Evolutionary conservation across 2,329 filamentous ascomycete species (phyloP), one percentile per base, ranked within the genome.

Genomic region (Aspergillus terreus): DNA sequence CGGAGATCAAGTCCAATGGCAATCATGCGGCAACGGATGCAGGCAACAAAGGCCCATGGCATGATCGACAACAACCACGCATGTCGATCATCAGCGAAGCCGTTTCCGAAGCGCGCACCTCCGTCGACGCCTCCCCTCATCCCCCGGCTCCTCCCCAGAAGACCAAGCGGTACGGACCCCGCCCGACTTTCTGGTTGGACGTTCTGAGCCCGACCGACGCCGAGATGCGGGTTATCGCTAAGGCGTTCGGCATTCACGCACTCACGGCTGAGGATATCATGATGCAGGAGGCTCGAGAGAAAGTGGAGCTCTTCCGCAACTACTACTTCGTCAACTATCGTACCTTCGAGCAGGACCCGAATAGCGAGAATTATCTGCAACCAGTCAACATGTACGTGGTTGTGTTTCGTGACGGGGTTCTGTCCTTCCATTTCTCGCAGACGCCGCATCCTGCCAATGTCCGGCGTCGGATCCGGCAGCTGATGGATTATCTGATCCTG

Each of bases 251-350:
- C 14, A 96, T 99, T 54, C 94, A 99, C 73, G 92, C 94, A 0
- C 76, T 99, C 52, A 99, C 94, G 0, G 87, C 90, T 1, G 94
- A 99, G 71, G 94, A 99, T 67, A 96, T 99, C 63, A 87, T 97
- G 81, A 86, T 96, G 77, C 90, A 97, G 69, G 94, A 99, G 75
- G 89, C 92, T 38, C 92, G 94, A 19, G 94, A 99, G 67, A 99
- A 99, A 74, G 94, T 99, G 0, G 94, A 99, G 70, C 80, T 99
- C 1, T 99, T 99, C 78, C 86, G 90, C 32, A 88, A 95, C 68
- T 99, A 99, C 75, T 99, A 99, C 71, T 96, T 99, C 64, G 90
- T 99, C 74, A 97, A 96, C 70, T 99, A 99, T 71, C 88, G 94
- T 14, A 95, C 91, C 0, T 99, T 99, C 66, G 94, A 99, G 68